Evolutionary conservation across 305 asterid species (phyloP).

Genomic region (Fraxinus ornus): DNA sequence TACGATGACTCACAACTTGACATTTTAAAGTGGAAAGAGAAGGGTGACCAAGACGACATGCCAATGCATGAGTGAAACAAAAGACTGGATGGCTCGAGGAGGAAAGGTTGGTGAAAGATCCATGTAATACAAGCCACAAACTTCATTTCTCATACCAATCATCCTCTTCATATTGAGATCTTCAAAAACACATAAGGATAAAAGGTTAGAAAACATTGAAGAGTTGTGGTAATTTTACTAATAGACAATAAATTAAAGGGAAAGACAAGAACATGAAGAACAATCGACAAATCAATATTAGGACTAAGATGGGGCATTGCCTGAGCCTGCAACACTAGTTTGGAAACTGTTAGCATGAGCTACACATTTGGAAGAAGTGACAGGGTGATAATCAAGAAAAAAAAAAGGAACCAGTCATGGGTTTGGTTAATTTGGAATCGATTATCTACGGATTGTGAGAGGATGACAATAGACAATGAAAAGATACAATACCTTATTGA

Average conservation of each 20-base stretch:
- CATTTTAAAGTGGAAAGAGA: not conserved
- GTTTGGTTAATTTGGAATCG: not conserved
- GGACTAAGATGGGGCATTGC: not conserved
- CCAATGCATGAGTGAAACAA: not conserved
- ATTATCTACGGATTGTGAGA: not conserved
- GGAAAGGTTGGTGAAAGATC: not conserved
- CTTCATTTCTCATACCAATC: not conserved
- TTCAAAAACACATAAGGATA: not conserved
- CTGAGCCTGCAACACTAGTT: not conserved
- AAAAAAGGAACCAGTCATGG: not conserved
- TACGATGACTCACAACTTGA: not conserved
- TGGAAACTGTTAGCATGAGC: not conserved
- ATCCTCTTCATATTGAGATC: not conserved
- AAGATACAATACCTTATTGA: not conserved
- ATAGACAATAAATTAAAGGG: not conserved
- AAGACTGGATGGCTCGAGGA: not conserved
- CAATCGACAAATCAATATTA: not conserved
- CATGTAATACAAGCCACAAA: not conserved
- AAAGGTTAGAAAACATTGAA: not conserved
- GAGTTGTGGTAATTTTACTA: not conserved
- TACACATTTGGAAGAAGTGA: not conserved
- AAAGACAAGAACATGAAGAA: not conserved
- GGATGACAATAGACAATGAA: not conserved
- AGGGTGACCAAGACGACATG: not conserved
- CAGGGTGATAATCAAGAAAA: not conserved